phyloP scores from a whole-genome alignment of 139 green algal genomes.

The Chlorella sp. region DNA sequence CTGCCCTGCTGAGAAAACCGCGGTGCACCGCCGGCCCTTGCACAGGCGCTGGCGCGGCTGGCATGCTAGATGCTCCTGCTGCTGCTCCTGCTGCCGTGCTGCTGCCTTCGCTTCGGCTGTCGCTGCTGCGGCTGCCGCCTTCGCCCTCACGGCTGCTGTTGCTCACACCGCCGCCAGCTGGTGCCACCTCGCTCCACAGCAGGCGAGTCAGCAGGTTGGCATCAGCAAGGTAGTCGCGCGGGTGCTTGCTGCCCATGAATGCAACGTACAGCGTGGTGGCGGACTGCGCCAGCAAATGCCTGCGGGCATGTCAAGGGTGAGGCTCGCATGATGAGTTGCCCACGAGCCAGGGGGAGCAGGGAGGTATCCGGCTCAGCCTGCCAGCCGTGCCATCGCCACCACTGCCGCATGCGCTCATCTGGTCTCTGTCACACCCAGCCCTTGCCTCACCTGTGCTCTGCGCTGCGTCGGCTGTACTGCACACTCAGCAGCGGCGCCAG shows the following conservation, averaged over 20 bases:
- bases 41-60: not conserved
- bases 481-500: not conserved
- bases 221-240: conserved; percentile 11
- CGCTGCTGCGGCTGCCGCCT: too few relatives aligned
- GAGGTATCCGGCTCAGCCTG: too few relatives aligned
- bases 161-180: not conserved
- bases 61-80: not conserved
- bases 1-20: conserved; percentile 35
- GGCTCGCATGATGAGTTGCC: too few relatives aligned
- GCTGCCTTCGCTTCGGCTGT: not conserved
- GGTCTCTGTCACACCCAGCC: too few relatives aligned
- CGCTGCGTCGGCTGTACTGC: conserved; percentile 20
- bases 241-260: conserved; percentile 37
- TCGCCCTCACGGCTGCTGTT: not conserved
- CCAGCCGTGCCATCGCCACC: too few relatives aligned
- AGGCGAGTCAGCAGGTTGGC: conserved; percentile 20
- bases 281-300: conserved; percentile 19
- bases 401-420: too few relatives aligned
- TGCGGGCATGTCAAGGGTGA: not conserved
- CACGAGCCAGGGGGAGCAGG: too few relatives aligned
- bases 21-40: conserved; percentile 12
- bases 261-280: not conserved
- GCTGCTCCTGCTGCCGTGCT: not conserved
- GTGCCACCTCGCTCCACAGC: conserved; percentile 6
- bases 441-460: conserved; percentile 25